Evolutionary conservation across 805 yeast genomes (phyloP), one percentile per base, ranked within the genome.

Genomic region (Starmerella potacharoeniae): DNA sequence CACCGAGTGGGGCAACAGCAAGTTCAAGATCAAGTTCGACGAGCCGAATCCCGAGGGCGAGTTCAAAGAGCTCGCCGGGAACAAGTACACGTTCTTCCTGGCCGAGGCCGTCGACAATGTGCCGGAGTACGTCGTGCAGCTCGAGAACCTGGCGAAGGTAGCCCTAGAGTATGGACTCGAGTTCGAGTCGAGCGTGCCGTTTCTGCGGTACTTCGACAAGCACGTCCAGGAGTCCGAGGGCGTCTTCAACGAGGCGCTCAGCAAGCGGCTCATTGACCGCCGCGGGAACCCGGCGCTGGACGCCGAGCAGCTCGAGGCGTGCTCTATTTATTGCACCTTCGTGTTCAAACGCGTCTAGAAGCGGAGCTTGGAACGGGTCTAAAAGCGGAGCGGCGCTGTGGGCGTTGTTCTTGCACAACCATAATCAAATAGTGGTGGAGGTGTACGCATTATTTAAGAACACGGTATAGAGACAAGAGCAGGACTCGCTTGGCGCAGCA

Each of bases 91-190:
- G 53, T 93, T 86, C 67, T 86, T 75, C 71, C 72, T 93, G 56
- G 82, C 82, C 60, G 98, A 93, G 71, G 98, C 99, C 0, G 91
- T 93, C 49, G 96, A 88, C 58, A 83, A 93, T 64, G 96, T 93
- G 29, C 97, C 97, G 0, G 99, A 93, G 66, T 93, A 85, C 65
- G 95, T 93, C 6, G 96, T 93, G 6, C 97, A 97, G 1, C 89
- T 93, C 69, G 97, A 91, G 64, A 79, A 83, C 1, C 79, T 93
- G 55, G 76, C 95, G 68, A 79, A 83, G 54, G 71, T 91, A 53
- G 95, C 96, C 45, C 87, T 83, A 65, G 95, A 88, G 56, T 86
- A 81, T 67, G 87, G 87, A 13, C 69, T 91, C 58, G 83, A 81
- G 55, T 70, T 93, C 56, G 77, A 83, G 56, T 80, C 80, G 62